Evolutionary conservation across 495 filamentous ascomycete genomes (phyloP).

Genomic region (Cercophora newfieldiana): DNA sequence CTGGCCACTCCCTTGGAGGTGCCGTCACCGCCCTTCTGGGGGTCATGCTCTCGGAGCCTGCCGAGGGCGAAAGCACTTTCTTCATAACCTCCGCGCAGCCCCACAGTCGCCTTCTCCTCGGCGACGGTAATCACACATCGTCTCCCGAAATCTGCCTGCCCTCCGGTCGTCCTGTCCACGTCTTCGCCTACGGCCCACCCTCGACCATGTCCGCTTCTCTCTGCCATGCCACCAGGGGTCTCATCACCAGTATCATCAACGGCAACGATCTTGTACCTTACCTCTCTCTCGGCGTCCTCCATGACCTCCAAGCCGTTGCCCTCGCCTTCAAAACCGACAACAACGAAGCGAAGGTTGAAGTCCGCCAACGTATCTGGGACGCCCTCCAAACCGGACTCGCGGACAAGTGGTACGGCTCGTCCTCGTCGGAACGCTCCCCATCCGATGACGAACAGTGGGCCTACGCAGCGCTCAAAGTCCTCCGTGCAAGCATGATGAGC

Average conservation of each 20-base stretch:
- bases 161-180: slow-evolving; percentile 67
- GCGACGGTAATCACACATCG: slow-evolving; percentile 8
- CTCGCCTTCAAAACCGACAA: slow-evolving; percentile 71
- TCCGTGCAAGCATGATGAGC: slow-evolving; percentile 68
- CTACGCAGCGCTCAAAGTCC: slow-evolving; percentile 63
- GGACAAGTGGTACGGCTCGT: slow-evolving; percentile 46
- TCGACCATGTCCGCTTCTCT: slow-evolving; percentile 72
- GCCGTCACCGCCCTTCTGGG: slow-evolving; percentile 73
- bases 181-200: slow-evolving; percentile 78
- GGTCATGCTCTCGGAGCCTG: slow-evolving; percentile 69
- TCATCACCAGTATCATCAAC: slow-evolving; percentile 74
- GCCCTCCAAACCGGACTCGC: slow-evolving; percentile 52
- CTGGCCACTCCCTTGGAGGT: slow-evolving; percentile 75
- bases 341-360: slow-evolving; percentile 62
- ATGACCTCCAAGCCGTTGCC: slow-evolving; percentile 72
- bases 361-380: slow-evolving; percentile 65
- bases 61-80: slow-evolving; percentile 41
- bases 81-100: slow-evolving; percentile 50
- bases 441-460: slow-evolving; percentile 66
- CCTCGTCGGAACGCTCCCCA: not conserved
- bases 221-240: slow-evolving; percentile 66
- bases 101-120: slow-evolving; percentile 45
- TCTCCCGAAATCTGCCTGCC: slow-evolving; percentile 54
- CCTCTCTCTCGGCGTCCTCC: slow-evolving; percentile 71
- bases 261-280: slow-evolving; percentile 72